Evolutionary conservation across 2,329 filamentous ascomycete genomes (phyloP), one percentile per base, ranked within the genome.

Genomic region (Alternaria consortialis): DNA sequence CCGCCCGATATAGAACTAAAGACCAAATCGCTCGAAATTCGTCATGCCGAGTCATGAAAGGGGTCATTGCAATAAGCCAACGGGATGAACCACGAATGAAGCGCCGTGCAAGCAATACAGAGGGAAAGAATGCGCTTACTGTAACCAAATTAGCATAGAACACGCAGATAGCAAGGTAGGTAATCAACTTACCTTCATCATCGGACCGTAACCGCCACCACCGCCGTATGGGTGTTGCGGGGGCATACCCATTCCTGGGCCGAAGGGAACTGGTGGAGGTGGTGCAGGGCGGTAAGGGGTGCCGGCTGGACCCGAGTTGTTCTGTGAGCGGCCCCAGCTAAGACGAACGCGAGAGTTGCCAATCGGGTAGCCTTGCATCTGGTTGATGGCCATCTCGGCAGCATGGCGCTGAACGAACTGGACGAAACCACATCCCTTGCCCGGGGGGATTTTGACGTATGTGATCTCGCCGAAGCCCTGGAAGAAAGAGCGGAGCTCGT

Each of bases 341-440:
- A 99, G 87, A 74, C 95, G 93, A 62, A 99, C 95, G 69, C 95
- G 93, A 47, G 94, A 98, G 86, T 99, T 99, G 57, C 95, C 95
- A 75, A 99, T 99, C 25, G 95, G 95, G 80, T 99, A 99, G 63
- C 95, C 95, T 83, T 99, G 95, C 95, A 99, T 99, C 83, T 99
- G 95, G 84, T 99, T 99, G 87, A 99, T 99, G 71, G 95, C 95
- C 95, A 99, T 99, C 84, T 99, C 95, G 13, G 95, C 95, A 54
- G 95, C 95, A 76, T 99, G 95, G 69, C 95, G 93, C 84, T 99
- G 95, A 58, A 99, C 95, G 74, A 99, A 99, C 82, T 99, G 95
- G 61, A 99, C 95, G 78, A 99, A 99, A 60, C 95, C 95, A 77
- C 95, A 99, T 71, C 95, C 95, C 88, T 99, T 99, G 83, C 95